phyloP scores from a whole-genome alignment of 2,329 filamentous ascomycete species.

The Lizonia empirigonia region DNA sequence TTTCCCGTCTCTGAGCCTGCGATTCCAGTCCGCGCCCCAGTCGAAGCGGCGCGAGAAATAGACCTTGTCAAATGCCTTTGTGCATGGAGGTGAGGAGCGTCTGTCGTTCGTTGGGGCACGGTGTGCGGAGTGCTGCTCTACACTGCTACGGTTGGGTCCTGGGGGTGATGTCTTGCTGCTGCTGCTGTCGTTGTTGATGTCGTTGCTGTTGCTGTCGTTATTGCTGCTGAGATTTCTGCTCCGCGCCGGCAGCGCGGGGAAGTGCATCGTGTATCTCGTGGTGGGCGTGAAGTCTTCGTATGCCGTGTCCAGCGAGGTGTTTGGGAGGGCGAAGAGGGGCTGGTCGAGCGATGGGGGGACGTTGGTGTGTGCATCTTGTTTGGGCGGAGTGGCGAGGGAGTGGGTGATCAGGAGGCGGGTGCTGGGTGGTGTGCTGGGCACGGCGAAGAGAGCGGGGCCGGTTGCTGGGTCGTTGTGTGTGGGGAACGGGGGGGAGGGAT shows the following conservation, averaged over 20 bases:
- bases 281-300: not conserved
- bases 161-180: too few species aligned
- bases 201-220: not conserved
- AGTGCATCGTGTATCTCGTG: not conserved
- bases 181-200: not conserved
- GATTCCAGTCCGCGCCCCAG: not conserved
- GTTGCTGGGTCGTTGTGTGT: too few species aligned
- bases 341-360: not conserved
- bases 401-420: not conserved
- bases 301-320: not conserved
- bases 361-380: too few species aligned
- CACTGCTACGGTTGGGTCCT: too few species aligned
- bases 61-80: too few species aligned
- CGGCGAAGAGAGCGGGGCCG: not conserved
- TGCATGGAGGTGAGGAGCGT: too few species aligned
- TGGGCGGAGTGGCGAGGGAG: too few species aligned
- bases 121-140: too few species aligned
- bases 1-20: not conserved
- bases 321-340: not conserved
- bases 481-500: too few species aligned
- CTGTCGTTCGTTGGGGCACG: too few species aligned
- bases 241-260: not conserved
- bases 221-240: not conserved
- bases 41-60: too few species aligned
- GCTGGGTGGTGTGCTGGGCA: not conserved